Conservation (phyloP, 257 asterid genomes). For the Nicotiana obtusifolia region DNA sequence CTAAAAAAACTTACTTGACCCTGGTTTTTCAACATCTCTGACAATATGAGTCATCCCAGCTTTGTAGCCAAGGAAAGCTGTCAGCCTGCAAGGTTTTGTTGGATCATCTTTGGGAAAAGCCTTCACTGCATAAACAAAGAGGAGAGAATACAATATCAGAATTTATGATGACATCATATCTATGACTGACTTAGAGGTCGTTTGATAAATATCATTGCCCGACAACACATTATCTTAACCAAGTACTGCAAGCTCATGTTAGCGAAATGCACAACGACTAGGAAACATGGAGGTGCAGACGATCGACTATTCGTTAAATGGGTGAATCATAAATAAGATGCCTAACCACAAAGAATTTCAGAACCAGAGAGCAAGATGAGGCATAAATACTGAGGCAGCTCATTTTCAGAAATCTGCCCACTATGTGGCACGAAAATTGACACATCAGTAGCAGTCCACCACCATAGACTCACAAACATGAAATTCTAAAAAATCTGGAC, state of each 20-base stretch:
- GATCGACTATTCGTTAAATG: background rate
- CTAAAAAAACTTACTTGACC: conserved; percentile 53
- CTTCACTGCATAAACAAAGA: conserved; percentile 48
- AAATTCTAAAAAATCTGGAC: background rate
- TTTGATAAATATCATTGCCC: background rate
- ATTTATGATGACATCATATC: background rate
- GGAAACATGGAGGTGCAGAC: background rate
- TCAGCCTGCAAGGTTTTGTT: conserved; percentile 52
- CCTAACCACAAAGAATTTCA: background rate
- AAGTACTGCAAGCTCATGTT: background rate
- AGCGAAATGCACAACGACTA: background rate
- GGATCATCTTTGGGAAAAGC: conserved; percentile 74
- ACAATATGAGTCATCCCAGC: conserved; percentile 93
- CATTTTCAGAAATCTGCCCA: background rate
- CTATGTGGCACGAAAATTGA: background rate
- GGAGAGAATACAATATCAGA: background rate
- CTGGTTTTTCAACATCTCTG: conserved; percentile 85
- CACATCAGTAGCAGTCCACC: background rate
- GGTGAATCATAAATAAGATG: background rate
- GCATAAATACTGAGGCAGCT: background rate
- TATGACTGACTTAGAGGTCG: background rate
- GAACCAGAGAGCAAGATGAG: background rate
- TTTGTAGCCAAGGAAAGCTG: conserved; percentile 79
- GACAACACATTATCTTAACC: background rate
- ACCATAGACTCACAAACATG: background rate